phyloP scores from a whole-genome alignment of 139 green algal species.

The Closterium sp. region DNA sequence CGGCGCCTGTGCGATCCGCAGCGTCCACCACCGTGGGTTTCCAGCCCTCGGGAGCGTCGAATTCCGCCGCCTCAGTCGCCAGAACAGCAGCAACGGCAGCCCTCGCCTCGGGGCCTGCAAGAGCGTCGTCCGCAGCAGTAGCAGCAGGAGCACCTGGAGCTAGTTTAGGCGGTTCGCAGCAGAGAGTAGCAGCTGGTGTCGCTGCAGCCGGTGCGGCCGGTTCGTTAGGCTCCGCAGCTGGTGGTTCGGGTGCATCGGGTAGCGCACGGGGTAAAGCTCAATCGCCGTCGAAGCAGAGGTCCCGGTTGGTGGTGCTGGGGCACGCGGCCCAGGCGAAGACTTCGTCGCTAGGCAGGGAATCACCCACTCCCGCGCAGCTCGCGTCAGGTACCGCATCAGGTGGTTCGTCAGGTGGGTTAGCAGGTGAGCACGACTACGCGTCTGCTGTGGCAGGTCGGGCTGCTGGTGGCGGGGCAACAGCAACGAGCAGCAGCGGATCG shows the following conservation, averaged over 20 bases:
- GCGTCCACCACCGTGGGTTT: not conserved
- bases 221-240: not conserved
- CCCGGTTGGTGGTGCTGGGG: not conserved
- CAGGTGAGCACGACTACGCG: not conserved
- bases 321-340: not conserved
- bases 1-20: not conserved
- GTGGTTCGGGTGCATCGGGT: not conserved
- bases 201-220: too few relatives aligned
- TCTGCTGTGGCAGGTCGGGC: not conserved
- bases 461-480: not conserved
- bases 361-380: not conserved
- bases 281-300: not conserved
- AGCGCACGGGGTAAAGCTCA: not conserved
- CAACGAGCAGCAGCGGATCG: not conserved
- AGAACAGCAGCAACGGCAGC: not conserved
- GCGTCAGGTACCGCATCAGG: not conserved
- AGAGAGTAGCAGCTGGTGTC: not conserved
- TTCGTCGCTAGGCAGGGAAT: not conserved
- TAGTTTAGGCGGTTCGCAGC: too few relatives aligned
- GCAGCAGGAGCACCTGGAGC: too few relatives aligned
- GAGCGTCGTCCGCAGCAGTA: not conserved
- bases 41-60: not conserved
- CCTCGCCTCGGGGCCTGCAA: not conserved
- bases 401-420: not conserved
- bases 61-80: not conserved